Evolutionary conservation across 108 stramenopile genomes (phyloP).

Genomic region (Schizochytrium sp.): DNA sequence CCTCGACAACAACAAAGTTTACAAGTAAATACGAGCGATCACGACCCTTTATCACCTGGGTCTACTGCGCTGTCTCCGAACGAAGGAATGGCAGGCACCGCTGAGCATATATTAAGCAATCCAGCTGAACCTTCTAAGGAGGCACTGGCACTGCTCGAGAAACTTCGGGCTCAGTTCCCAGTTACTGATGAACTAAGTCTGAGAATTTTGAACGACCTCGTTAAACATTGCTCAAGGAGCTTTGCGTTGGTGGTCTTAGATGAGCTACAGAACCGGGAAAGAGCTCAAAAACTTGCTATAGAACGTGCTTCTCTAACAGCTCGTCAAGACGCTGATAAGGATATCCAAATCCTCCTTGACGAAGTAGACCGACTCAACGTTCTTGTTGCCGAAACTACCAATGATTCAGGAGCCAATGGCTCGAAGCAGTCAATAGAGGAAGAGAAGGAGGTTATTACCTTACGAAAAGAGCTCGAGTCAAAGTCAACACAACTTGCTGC

Average conservation of each 20-base stretch:
- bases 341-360: not conserved
- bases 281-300: not conserved
- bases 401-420: not conserved
- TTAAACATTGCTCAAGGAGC: not conserved
- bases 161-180: not conserved
- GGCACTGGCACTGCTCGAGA: not conserved
- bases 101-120: too few species aligned
- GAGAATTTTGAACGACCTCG: not conserved
- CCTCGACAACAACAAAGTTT: too few species aligned
- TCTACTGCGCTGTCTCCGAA: too few species aligned
- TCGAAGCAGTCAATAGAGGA: not conserved
- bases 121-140: not conserved
- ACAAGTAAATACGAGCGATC: too few species aligned
- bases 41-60: too few species aligned
- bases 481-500: constrained; percentile 3
- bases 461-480: not conserved
- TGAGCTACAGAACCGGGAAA: not conserved
- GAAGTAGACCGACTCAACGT: constrained; percentile 5
- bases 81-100: too few species aligned
- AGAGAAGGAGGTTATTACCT: not conserved
- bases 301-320: not conserved
- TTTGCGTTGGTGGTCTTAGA: constrained; percentile 1
- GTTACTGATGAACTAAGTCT: not conserved
- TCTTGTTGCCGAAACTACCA: not conserved
- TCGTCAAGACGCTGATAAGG: not conserved